Base-by-base conservation (phyloP, 2,329 filamentous ascomycete genomes). In the Diaporthe citrichinensis region DNA sequence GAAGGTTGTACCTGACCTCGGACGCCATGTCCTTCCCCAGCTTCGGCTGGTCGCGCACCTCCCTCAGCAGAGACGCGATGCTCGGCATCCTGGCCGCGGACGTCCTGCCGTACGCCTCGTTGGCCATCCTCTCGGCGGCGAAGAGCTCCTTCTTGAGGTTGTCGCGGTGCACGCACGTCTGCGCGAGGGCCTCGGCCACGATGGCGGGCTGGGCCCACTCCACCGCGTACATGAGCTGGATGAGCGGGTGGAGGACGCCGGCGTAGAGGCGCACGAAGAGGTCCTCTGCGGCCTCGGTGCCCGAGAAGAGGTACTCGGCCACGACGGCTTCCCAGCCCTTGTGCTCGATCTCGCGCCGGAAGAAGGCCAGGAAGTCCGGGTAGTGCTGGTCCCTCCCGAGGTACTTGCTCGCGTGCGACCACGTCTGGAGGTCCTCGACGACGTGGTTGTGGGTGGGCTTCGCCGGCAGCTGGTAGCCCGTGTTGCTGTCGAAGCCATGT, bases 121-220 rank as follows among this genome's bases (percentile, higher is more conserved):
- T 81, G 0, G 87, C 87, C 1, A 83, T 84, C 67, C 86, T 81
- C 78, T 94, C 92, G 10, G 89, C 85, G 0, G 82, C 83, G 1
- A 87, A 77, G 39, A 97, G 86, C 76, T 92, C 90, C 0, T 82
- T 78, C 1, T 84, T 85, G 2, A 93, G 86, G 83, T 89, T 89
- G 58, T 88, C 84, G 9, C 87, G 85, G 80, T 97, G 94, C 2
- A 95, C 90, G 10, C 93, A 91, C 1, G 93, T 88, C 84, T 97
- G 93, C 0, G 95, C 94, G 25, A 98, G 90, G 1, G 87, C 95
- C 84, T 96, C 91, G 8, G 95, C 94, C 39, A 98, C 88, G 76
- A 98, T 92, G 51, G 94, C 94, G 2, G 94, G 94, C 81, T 98
- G 95, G 14, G 89, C 83, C 86, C 95, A 98, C 81, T 98, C 95